Evolutionary conservation across 1,284 basidiomycete species (phyloP), one percentile per base, ranked within the genome.

Genomic region (Rhodotorula glutinis): DNA sequence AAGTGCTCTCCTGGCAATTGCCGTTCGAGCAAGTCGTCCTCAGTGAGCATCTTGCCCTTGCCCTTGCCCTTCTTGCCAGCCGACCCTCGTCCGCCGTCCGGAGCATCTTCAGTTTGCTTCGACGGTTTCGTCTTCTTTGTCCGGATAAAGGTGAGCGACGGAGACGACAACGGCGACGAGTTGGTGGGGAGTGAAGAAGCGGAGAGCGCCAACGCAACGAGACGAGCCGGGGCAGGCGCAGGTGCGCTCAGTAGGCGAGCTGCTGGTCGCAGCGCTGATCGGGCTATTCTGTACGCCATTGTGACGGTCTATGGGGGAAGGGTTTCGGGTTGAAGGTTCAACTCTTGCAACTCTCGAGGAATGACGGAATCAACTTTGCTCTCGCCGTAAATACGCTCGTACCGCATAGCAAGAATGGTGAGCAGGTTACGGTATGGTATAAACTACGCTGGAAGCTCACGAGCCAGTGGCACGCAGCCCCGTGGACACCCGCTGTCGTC

Each of bases 1-100:
- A 65, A 73, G 49, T 60, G 56, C 52, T 69, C 66, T 10, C 66
- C 70, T 14, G 63, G 63, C n/a, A 66, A 59, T 44, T 68, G 63
- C 21, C 25, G 63, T 46, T 66, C 63, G 53, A 49, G 38, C 30
- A 68, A 55, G 21, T 63, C 58, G 16, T 71, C 58, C 41, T 62
- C 66, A n/a, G 53, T 62, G 43, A 65, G 40, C 8, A 62, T 9
- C 59, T 69, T 66, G 44, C 66, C 66, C 55, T 71, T 71, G 44
- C 66, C 66, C 52, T 57, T 58, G 33, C 65, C 59, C 14, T 56
- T 49, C 56, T 70, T 66, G n/a, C 44, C 43, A 8, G 30, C 46
- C 27, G 56, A n/a, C 58, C 65, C 10, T 38, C 62, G 14, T 59
- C 64, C 29, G 3, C 57, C 63, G 2, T 61, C 58, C 17, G 25